Conservation (phyloP, 768 basidiomycete species). For the Termitomyces eurrhizus region DNA sequence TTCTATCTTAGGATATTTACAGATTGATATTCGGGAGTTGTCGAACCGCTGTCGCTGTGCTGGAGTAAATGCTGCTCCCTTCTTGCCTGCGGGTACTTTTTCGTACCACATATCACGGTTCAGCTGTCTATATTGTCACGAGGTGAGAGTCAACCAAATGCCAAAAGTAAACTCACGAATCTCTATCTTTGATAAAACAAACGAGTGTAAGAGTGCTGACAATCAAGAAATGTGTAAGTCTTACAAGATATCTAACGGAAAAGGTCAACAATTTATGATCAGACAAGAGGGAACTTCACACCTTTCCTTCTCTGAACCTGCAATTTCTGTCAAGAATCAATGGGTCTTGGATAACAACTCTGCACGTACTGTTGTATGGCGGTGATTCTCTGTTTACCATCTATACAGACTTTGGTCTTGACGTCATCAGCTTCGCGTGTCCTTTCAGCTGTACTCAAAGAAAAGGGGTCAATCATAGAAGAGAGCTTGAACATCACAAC, state of each 20-base stretch:
- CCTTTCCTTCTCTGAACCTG: constrained; percentile 55
- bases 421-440: constrained; percentile 36
- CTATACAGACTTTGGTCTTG: constrained; percentile 54
- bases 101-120: constrained; percentile 23
- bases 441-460: constrained; percentile 31
- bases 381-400: constrained; percentile 72
- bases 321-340: background rate
- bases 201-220: constrained; percentile 11
- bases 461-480: constrained; percentile 1
- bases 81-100: constrained; percentile 15
- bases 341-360: background rate
- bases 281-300: constrained; percentile 27
- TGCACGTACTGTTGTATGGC: constrained; percentile 51
- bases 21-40: constrained; percentile 44
- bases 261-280: constrained; percentile 5
- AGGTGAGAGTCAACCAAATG: background rate
- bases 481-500: constrained; percentile 8
- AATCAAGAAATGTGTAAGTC: constrained; percentile 25
- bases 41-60: constrained; percentile 29
- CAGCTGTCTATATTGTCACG: constrained; percentile 9
- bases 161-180: constrained; percentile 20
- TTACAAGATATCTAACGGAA: constrained; percentile 8
- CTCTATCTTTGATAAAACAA: constrained; percentile 18
- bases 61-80: constrained; percentile 16
- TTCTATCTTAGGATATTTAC: constrained; percentile 47